These are phyloP conservation scores for Diaporthe sp. DNA, from an alignment of 2,329 filamentous ascomycete genomes.

Conservation along the genomic window DNA sequence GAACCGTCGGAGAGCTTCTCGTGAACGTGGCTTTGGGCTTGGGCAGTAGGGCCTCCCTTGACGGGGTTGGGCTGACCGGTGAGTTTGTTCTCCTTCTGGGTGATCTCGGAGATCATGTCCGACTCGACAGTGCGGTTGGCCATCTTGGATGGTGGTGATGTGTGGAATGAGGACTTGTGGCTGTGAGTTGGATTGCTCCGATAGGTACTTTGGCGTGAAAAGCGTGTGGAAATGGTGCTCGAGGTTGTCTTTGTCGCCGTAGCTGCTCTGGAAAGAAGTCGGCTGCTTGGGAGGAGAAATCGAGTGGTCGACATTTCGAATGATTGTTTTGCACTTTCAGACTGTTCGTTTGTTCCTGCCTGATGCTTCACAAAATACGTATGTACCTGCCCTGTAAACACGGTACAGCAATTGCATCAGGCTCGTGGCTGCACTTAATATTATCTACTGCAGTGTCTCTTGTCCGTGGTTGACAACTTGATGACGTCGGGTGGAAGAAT, in stretches of 20 bases:
- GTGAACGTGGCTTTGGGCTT: constrained; percentile 53
- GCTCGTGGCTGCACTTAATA: not conserved
- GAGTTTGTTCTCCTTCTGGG: constrained; percentile 54
- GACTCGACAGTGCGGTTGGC: constrained; percentile 43
- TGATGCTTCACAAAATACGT: not conserved
- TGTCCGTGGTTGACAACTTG: not conserved
- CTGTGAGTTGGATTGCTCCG: not conserved
- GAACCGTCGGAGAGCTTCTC: constrained; percentile 47
- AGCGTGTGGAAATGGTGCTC: not conserved
- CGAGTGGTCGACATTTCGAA: constrained; percentile 17
- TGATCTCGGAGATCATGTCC: constrained; percentile 55
- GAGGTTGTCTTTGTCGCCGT: not conserved
- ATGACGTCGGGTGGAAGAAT: constrained; percentile 25
- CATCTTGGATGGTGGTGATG: constrained; percentile 37
- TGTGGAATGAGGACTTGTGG: constrained; percentile 31
- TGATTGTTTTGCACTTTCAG: not conserved
- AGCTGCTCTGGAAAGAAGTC: not conserved
- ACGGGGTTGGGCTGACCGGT: constrained; percentile 53
- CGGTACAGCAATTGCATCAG: not conserved
- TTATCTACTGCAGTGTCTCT: not conserved
- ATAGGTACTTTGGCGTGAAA: not conserved
- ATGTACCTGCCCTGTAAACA: not conserved
- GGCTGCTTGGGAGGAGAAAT: not conserved
- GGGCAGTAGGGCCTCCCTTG: constrained; percentile 54
- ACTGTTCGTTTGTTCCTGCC: not conserved